Evolutionary conservation across 2,329 filamentous ascomycete genomes (phyloP), one percentile per base, ranked within the genome.

Genomic region (Trichothecium sympodiale): DNA sequence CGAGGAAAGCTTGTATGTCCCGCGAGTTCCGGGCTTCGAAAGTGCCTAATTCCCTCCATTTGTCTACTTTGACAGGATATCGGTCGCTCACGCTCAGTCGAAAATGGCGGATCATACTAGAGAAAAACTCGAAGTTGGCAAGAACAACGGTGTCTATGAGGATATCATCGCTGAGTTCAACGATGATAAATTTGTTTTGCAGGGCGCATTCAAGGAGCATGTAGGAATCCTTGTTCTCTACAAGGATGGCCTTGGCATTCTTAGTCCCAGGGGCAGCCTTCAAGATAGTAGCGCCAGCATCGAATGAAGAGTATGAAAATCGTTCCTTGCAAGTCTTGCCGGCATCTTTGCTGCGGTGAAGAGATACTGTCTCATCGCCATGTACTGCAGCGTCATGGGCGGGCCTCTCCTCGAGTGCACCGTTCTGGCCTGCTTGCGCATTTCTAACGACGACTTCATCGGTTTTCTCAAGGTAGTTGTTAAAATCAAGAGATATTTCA

Each of bases 61-160:
- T 85, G 34, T 94, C 88, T 38, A 75, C 59, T 57, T 95, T 96
- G 36, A 91, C 83, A 1, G 91, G 91, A 57, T 95, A 96, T 38
- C 86, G 78, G 60, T 96, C 91, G 39, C 88, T 93, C 33, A 95
- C 89, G 53, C 85, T 93, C 46, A 96, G 77, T 35, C 83, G 74
- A 56, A 98, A 95, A 33, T 80, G 83, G 36, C 87, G 81, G 48
- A 96, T 83, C 72, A 94, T 95, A 53, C 87, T 95, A 37, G 87
- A 94, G 65, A 98, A 98, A 65, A 98, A 98, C 57, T 98, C 91
- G 49, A 93, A 98, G 55, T 98, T 98, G 42, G 89, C 91, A 36
- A 98, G 69, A n/a, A 96, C 91, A 29, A 98, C 70, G 0, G 91
- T 98, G 54, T 98, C 91, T 39, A 98, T 83, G 31, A 94, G 70